These are phyloP conservation scores for Termitomyces sp. DNA, from an alignment of 768 basidiomycete genomes.

Conservation along the genomic window DNA sequence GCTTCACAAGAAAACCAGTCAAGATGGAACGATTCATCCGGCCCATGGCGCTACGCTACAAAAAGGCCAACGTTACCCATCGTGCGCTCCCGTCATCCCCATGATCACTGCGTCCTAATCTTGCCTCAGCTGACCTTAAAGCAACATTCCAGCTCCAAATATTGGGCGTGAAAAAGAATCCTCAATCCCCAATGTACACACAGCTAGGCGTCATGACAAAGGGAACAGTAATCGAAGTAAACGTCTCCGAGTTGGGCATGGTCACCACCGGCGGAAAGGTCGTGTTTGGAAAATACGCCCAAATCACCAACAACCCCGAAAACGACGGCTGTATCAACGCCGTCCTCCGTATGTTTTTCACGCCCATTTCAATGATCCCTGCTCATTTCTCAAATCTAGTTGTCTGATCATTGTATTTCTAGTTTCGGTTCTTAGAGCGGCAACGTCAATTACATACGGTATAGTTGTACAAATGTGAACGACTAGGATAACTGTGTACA, in stretches of 20 bases:
- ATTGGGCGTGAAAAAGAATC: conserved; percentile 98
- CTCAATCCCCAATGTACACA: conserved; percentile 97
- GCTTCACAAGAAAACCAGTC: conserved; percentile 96
- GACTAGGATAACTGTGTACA: not conserved
- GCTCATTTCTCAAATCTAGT: conserved; percentile 14
- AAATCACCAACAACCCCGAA: conserved; percentile 92
- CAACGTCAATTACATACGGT: not conserved
- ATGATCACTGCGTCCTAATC: not conserved
- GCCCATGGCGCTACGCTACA: conserved; percentile 96
- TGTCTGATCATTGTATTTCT: conserved; percentile 18
- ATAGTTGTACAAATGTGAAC: not conserved
- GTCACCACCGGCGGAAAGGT: conserved; percentile 97
- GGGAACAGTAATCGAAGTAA: conserved; percentile 97
- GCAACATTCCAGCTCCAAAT: conserved; percentile 99
- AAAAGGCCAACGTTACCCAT: conserved; percentile 98
- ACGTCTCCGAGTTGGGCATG: conserved; percentile 97
- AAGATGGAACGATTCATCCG: conserved; percentile 98
- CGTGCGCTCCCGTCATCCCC: conserved; percentile 45
- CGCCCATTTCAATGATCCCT: not conserved
- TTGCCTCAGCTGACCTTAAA: conserved; percentile 77
- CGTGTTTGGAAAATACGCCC: conserved; percentile 90
- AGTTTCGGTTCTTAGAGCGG: not conserved
- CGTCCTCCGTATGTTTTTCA: conserved; percentile 66
- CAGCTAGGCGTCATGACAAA: conserved; percentile 97
- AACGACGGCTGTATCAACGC: conserved; percentile 97